These are phyloP conservation scores for Neophaeococcomyces mojaviensis DNA, from an alignment of 2,329 filamentous ascomycete genomes.

Conservation along the genomic window DNA sequence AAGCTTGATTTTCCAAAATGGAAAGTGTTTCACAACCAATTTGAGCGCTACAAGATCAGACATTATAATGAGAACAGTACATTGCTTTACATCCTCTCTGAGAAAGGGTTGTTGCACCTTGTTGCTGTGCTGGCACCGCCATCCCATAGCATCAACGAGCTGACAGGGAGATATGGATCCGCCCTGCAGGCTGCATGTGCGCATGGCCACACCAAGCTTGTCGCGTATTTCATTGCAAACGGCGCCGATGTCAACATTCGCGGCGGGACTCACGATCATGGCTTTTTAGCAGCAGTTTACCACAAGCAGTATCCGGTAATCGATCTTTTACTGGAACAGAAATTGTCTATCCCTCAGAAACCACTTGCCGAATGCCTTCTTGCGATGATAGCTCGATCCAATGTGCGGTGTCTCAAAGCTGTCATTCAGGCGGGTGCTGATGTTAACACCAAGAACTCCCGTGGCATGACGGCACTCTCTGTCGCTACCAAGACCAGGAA, in stretches of 20 bases:
- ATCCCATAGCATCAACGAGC: too few relatives aligned
- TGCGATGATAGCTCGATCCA: constrained; percentile 17
- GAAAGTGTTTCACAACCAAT: too few relatives aligned
- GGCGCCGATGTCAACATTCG: constrained; percentile 21
- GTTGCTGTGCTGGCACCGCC: too few relatives aligned
- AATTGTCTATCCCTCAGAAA: constrained; percentile 2
- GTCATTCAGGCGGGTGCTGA: too few relatives aligned
- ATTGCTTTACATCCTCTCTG: too few relatives aligned
- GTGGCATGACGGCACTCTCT: constrained; percentile 2
- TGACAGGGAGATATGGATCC: not conserved
- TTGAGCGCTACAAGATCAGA: too few relatives aligned
- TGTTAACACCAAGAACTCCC: too few relatives aligned
- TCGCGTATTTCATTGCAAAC: constrained; percentile 20
- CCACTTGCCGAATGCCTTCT: constrained; percentile 7
- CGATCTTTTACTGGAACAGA: constrained; percentile 3
- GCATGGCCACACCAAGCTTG: constrained; percentile 14
- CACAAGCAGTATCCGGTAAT: not conserved
- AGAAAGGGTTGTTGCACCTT: too few relatives aligned
- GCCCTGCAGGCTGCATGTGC: constrained; percentile 12
- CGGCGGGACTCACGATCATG: constrained; percentile 3
- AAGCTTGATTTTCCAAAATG: too few relatives aligned
- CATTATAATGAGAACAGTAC: too few relatives aligned
- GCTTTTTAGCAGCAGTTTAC: not conserved
- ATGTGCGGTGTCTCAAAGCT: constrained; percentile 8
- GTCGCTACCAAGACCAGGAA: constrained; percentile 3